Evolutionary conservation across 257 asterid species (phyloP), one percentile per base, ranked within the genome.

Genomic region (Fraxinus cuspidata): DNA sequence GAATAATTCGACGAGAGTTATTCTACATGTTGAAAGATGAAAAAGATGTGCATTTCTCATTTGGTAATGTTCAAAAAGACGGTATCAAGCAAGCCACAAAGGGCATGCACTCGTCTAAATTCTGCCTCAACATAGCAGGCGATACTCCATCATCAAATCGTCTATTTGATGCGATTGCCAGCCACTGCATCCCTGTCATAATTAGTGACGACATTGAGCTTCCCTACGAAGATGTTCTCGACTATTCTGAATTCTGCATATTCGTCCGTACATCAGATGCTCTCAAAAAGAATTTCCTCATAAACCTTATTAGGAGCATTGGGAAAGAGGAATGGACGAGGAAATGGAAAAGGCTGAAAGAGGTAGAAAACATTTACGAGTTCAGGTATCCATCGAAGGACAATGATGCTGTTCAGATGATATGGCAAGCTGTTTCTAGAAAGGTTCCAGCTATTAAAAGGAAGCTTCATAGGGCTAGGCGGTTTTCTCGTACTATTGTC

Each of bases 101-200:
- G 27, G 97, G 97, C 12, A 90, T 92, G 97, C 91, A 83, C 4
- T 76, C 84, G 10, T 90, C 97, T 10, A 92, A 89, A 65, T 92
- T 92, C 88, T 92, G 97, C 82, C 97, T 92, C 77, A 89, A 92
- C 84, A 89, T 92, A 12, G 97, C 97, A 0, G 96, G 97, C 0
- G 96, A 92, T 78, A 92, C 97, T 21, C 97, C 97, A 13, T 92
- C 96, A 2, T 92, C 97, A 16, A 92, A 92, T 87, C 94, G 96
- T 12, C 96, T 92, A 56, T 92, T 90, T 77, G 97, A 92, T 73
- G 92, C 97, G 23, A 89, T 92, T 29, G 92, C 92, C 6, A 89
- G 92, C 84, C 97, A 92, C 83, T 92, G 97, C 23, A 92, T 90
- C 11, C 97, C 97, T 0, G 90, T 92, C 71, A 83, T 92, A 76